Base-by-base conservation (phyloP, 176 grass and related monocot genomes). In the Ananas comosus region DNA sequence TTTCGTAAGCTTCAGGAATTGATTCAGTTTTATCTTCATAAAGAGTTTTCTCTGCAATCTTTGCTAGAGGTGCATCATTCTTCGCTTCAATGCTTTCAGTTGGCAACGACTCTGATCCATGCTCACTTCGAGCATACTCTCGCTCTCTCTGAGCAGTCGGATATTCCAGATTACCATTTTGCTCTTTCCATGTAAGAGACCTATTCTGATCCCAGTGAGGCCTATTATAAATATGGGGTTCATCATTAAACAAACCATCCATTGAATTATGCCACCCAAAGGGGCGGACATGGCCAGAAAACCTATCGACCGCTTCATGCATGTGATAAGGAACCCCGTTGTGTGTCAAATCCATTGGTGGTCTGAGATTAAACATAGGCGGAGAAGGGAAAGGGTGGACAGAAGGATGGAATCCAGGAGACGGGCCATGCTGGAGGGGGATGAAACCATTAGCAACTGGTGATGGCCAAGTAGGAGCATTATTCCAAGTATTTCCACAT, bases 141-240 rank as follows among this genome's bases (percentile, higher is more conserved):
- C 64, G 51, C 50, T 88, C 89, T 64, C 92, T 88, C 63, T 81
- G 82, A 70, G 76, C 64, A 82, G 72, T 64, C 56, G 70, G 57
- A 84, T 79, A 64, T 74, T 92, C 84, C 68, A 71, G 64, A 72
- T 77, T 49, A 47, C 86, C 73, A 64, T 64, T 85, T 85, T 83
- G 84, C 33, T 64, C 82, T 83, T 93, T 90, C 53, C 75, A 83
- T 64, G 69, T 66, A 80, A 78, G 75, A 19, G 48, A 51, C 53
- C 87, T 90, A 79, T 80, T 94, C 66, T 84, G 86, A 67, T 99
- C 85, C 92, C 86, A 96, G 11, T 85, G 85, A 78, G 79, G 89
- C 56, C 85, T 83, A 67, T 71, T 77, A 65, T 85, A 92, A 53
- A 85, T 75, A 81, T 78, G 87, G 10, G 79, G 76, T 52, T 92